Conservation (phyloP, 192 early-diverging fungal genomes). For the Coemansia sp. region DNA sequence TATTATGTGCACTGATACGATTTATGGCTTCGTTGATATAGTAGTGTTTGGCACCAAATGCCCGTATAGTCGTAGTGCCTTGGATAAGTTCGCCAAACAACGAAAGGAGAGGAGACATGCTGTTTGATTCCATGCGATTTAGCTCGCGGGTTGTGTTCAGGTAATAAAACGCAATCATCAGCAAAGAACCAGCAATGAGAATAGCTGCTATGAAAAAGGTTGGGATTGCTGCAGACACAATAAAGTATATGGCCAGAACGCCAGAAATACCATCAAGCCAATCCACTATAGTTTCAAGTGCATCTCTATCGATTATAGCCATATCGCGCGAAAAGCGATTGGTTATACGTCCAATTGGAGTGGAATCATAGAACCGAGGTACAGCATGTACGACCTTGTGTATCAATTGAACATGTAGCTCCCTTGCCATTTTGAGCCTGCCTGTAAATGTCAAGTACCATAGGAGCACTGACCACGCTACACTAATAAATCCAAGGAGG, state of each 20-base stretch:
- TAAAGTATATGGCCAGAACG: slow-evolving; percentile 57
- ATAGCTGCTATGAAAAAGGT: slow-evolving; percentile 67
- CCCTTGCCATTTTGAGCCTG: background rate
- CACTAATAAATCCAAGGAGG: background rate
- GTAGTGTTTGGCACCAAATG: slow-evolving; percentile 67
- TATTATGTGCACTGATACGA: slow-evolving; percentile 72
- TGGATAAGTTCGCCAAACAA: slow-evolving; percentile 72
- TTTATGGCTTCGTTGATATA: slow-evolving; percentile 34
- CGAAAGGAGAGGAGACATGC: slow-evolving; percentile 68
- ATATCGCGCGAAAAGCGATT: slow-evolving; percentile 85
- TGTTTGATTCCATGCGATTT: slow-evolving; percentile 76
- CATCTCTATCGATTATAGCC: slow-evolving; percentile 69
- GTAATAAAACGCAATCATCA: slow-evolving; percentile 51
- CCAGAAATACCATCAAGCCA: slow-evolving; percentile 55
- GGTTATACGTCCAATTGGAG: slow-evolving; percentile 78
- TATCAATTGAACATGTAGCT: slow-evolving; percentile 59
- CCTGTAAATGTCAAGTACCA: too few species aligned
- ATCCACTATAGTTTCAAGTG: slow-evolving; percentile 59
- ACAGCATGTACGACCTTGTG: slow-evolving; percentile 63
- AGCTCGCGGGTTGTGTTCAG: slow-evolving; percentile 62
- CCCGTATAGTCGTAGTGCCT: slow-evolving; percentile 72
- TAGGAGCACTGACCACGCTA: background rate
- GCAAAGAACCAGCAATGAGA: slow-evolving; percentile 64
- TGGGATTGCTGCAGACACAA: slow-evolving; percentile 63
- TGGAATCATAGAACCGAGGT: slow-evolving; percentile 81